These are phyloP conservation scores for Hericium rajendrae DNA, from an alignment of 768 basidiomycete genomes.

Conservation along the genomic window DNA sequence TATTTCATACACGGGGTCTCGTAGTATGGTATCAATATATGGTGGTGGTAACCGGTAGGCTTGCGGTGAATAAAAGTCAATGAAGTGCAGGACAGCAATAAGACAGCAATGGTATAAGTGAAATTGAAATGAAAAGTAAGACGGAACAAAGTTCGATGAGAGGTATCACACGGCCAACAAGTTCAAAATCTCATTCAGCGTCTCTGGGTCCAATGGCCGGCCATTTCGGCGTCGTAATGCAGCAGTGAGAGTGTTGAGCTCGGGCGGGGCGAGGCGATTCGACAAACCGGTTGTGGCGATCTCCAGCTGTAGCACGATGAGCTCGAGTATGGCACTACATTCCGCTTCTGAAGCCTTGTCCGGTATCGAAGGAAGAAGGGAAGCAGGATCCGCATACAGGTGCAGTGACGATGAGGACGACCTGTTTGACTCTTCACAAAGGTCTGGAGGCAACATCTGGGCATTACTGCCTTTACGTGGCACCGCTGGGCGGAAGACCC, in stretches of 20 bases:
- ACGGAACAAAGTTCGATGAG: neutral
- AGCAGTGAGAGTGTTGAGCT: neutral
- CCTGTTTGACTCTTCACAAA: neutral
- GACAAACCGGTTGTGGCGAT: slow-evolving; percentile 36
- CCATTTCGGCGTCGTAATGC: slow-evolving; percentile 2
- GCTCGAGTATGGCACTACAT: slow-evolving; percentile 66
- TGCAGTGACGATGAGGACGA: neutral
- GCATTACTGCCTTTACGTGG: slow-evolving; percentile 11
- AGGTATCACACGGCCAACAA: slow-evolving; percentile 5
- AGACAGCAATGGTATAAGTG: neutral
- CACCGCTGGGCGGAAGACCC: slow-evolving; percentile 11
- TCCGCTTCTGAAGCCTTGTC: slow-evolving; percentile 67
- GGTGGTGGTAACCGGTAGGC: neutral
- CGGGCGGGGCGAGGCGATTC: slow-evolving; percentile 1
- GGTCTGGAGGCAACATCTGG: slow-evolving; percentile 15
- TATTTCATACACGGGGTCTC: neutral
- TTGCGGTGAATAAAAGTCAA: neutral
- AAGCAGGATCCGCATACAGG: slow-evolving; percentile 31
- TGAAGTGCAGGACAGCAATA: neutral
- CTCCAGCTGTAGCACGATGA: slow-evolving; percentile 63
- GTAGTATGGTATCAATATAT: slow-evolving; percentile 4
- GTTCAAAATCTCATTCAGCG: slow-evolving; percentile 8
- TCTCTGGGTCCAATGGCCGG: slow-evolving; percentile 3
- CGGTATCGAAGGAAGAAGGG: slow-evolving; percentile 58
- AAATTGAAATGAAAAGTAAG: neutral